phyloP scores from a whole-genome alignment of 371 early-diverging fungal genomes.

The Mucor racemosus region DNA sequence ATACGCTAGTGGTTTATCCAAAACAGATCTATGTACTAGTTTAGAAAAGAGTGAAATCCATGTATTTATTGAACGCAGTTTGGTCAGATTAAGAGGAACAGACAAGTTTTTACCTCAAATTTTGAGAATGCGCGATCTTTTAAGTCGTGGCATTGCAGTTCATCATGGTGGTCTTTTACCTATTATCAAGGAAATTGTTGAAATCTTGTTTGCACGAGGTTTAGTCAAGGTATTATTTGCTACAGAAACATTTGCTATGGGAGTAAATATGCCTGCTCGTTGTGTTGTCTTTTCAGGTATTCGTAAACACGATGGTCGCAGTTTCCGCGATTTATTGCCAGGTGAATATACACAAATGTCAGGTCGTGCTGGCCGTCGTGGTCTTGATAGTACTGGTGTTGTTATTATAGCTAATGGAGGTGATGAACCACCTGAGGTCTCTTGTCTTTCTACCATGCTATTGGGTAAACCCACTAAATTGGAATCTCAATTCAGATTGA shows the following conservation, averaged over 20 bases:
- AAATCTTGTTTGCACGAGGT: constrained; percentile 94
- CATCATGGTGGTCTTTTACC: constrained; percentile 99
- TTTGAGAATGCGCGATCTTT: constrained; percentile 78
- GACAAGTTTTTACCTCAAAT: constrained; percentile 95
- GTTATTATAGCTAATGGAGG: constrained; percentile 87
- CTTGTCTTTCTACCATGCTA: constrained; percentile 76
- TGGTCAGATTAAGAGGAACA: constrained; percentile 77
- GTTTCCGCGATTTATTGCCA: constrained; percentile 85
- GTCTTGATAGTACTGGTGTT: constrained; percentile 93
- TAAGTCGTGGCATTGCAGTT: constrained; percentile 95
- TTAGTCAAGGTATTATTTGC: constrained; percentile 84
- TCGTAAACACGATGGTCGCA: constrained; percentile 92
- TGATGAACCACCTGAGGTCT: constrained; percentile 71
- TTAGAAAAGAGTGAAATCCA: constrained; percentile 89
- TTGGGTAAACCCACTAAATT: constrained; percentile 91
- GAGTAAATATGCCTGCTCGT: constrained; percentile 99
- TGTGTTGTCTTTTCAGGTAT: constrained; percentile 94
- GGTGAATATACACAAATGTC: constrained; percentile 99
- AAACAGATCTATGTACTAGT: constrained; percentile 77
- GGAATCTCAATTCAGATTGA: constrained; percentile 95
- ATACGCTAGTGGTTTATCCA: constrained; percentile 81
- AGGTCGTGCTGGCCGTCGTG: constrained; percentile 98
- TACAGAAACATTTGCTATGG: constrained; percentile 69
- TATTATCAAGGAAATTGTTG: constrained; percentile 98
- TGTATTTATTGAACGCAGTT: constrained; percentile 80